These are phyloP conservation scores for Candida albicans DNA, from an alignment of 1,139 yeast species.

Conservation along the genomic window DNA sequence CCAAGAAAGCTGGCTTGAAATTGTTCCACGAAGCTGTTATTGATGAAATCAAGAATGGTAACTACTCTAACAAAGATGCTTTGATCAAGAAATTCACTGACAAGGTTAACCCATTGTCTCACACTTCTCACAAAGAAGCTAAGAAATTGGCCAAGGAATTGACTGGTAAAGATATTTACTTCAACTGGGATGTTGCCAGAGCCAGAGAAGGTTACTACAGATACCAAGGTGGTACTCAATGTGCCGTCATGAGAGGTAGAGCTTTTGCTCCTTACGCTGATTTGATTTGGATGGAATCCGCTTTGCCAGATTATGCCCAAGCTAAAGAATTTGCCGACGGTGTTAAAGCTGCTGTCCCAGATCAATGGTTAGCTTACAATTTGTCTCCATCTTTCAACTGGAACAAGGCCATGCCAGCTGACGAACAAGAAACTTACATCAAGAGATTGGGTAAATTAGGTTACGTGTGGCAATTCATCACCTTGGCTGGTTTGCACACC, in stretches of 20 bases:
- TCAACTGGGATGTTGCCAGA: conserved; percentile 96
- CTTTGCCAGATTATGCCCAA: conserved; percentile 89
- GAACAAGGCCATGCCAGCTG: conserved; percentile 88
- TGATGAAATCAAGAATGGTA: conserved; percentile 71
- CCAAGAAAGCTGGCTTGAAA: conserved; percentile 77
- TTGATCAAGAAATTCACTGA: conserved; percentile 66
- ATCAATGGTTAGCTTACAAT: conserved; percentile 95
- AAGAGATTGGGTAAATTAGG: conserved; percentile 86
- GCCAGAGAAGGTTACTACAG: conserved; percentile 98
- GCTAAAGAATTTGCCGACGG: conserved; percentile 95
- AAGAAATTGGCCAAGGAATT: conserved; percentile 72
- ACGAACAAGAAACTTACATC: conserved; percentile 90
- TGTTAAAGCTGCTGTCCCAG: conserved; percentile 76
- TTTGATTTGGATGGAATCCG: conserved; percentile 98
- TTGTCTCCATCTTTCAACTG: conserved; percentile 97
- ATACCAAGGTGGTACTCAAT: conserved; percentile 94
- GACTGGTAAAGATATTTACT: conserved; percentile 81
- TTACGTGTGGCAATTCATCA: conserved; percentile 96
- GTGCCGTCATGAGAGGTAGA: conserved; percentile 96
- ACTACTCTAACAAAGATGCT: conserved; percentile 60
- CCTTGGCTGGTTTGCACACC: conserved; percentile 96
- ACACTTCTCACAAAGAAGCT: conserved; percentile 79
- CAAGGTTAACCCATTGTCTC: conserved; percentile 72
- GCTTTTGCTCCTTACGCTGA: conserved; percentile 96
- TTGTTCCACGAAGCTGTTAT: conserved; percentile 90